A percentile compares a stretch with the other conserved stretches of the same genome.
Evolutionary conservation across 2,329 filamentous ascomycete genomes (phyloP).

Genomic region (Venturia oleaginea): DNA sequence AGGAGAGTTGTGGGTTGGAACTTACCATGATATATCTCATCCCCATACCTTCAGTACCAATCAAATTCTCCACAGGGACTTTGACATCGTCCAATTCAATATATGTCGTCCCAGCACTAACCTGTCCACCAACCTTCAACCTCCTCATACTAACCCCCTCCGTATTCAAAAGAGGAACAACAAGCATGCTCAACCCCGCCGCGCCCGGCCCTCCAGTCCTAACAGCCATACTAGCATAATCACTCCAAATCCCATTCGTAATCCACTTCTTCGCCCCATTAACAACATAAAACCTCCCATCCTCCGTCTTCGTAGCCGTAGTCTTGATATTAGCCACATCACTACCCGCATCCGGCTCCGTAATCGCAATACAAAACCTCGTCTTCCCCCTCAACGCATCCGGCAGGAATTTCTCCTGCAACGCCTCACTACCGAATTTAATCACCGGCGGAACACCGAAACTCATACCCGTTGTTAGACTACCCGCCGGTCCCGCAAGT

Average conservation of each 20-base stretch:
- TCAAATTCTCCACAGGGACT: slow-evolving; percentile 60
- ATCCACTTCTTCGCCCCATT: slow-evolving; percentile 79
- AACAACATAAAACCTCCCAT: slow-evolving; percentile 60
- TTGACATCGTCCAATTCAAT: slow-evolving; percentile 69
- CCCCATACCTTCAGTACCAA: slow-evolving; percentile 60
- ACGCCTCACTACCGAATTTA: slow-evolving; percentile 53
- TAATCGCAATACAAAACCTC: slow-evolving; percentile 67
- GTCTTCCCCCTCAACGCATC: slow-evolving; percentile 58
- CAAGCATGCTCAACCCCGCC: slow-evolving; percentile 54
- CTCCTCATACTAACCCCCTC: slow-evolving; percentile 60
- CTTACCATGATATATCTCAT: slow-evolving; percentile 57
- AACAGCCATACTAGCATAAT: slow-evolving; percentile 63
- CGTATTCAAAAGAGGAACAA: slow-evolving; percentile 60
- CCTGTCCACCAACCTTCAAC: slow-evolving; percentile 57
- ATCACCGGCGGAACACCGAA: slow-evolving; percentile 64
- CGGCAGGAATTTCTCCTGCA: slow-evolving; percentile 59
- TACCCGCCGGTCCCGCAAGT: slow-evolving; percentile 52
- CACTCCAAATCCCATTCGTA: slow-evolving; percentile 62
- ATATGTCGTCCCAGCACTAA: slow-evolving; percentile 60
- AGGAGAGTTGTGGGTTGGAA: not conserved
- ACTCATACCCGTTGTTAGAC: slow-evolving; percentile 62
- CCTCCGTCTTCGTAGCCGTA: slow-evolving; percentile 51
- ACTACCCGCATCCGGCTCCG: slow-evolving; percentile 63
- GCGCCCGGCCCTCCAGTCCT: slow-evolving; percentile 59
- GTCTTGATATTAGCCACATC: slow-evolving; percentile 68